Evolutionary conservation across 164 flowering plant genomes (phyloP), one percentile per base, ranked within the genome.

Genomic region (Chloranthus sessilifolius): DNA sequence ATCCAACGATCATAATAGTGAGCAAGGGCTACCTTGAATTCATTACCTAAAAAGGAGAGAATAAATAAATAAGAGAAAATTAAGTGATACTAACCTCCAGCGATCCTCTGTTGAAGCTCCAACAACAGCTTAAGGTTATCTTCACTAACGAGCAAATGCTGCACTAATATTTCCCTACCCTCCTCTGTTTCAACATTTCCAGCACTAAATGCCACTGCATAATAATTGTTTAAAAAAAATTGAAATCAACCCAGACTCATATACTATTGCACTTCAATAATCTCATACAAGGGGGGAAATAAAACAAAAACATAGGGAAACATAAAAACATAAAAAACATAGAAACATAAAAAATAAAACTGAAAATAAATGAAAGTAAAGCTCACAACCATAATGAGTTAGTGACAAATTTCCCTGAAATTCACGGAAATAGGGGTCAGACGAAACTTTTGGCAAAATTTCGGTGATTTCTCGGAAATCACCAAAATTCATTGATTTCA

Each of bases 101-200:
- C 51, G 60, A 76, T 58, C 53, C 72, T 77, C 59, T 73, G 60
- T 55, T 72, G 81, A 58, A 91, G 77, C 61, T 85, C 88, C 40
- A 59, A 8, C 45, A 91, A 48, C 42, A 87, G 95, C 63, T 83
- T 69, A 44, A 53, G 70, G 56, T 87, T 76, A 53, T 77, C 76
- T 63, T 72, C 86, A 55, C 77, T 73, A 19, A 91, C 82, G 64
- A 91, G 98, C 80, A 91, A 78, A 58, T 91, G 96, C 66, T 91
- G 96, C 43, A 91, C 88, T 68, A 87, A 44, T 67, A 83, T 66
- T 64, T 88, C 98, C 62, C 76, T 73, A 36, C 65, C 67, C 48
- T 47, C 70, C 14, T 60, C 83, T n/a, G n/a, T n/a, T 34, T 65
- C 68, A 58, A 56, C 58, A 47, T 60, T 65, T 53, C 58, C 76